A percentile compares a stretch with the other conserved stretches of the same genome.
Evolutionary conservation across 2,329 filamentous ascomycete genomes (phyloP).

Genomic region (Colletotrichum lentis): DNA sequence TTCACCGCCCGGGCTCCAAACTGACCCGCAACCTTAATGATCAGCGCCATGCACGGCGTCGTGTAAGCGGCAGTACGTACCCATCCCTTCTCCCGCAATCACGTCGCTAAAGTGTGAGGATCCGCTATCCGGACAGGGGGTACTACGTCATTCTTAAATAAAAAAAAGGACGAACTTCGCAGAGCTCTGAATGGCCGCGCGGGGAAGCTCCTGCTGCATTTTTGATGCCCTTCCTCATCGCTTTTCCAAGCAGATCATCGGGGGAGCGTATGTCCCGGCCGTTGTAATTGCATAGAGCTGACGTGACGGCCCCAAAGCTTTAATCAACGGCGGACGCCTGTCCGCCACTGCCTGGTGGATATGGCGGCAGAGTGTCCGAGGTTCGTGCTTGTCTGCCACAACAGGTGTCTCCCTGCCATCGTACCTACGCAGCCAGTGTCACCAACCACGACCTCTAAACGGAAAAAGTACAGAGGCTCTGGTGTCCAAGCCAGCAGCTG

Average conservation of each 20-base stretch:
- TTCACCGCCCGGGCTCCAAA: slow-evolving; percentile 34
- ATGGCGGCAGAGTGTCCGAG: background rate
- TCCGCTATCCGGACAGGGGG: slow-evolving; percentile 25
- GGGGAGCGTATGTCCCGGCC: slow-evolving; percentile 22
- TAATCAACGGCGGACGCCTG: background rate
- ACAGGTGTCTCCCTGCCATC: background rate
- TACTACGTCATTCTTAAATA: slow-evolving; percentile 36
- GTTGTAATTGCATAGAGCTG: slow-evolving; percentile 32
- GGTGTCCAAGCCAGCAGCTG: background rate
- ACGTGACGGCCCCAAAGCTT: slow-evolving; percentile 28
- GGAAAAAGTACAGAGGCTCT: background rate
- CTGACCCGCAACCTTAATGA: slow-evolving; percentile 37
- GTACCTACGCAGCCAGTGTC: background rate
- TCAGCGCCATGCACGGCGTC: slow-evolving; percentile 30
- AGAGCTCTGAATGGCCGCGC: slow-evolving; percentile 37
- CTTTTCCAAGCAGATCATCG: slow-evolving; percentile 35
- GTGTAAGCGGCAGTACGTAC: slow-evolving; percentile 18
- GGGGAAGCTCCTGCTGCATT: slow-evolving; percentile 11
- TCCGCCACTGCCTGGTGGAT: background rate
- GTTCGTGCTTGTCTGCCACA: background rate
- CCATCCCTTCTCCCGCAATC: background rate
- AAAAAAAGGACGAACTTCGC: slow-evolving; percentile 20
- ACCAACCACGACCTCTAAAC: background rate
- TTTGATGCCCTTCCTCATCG: slow-evolving; percentile 31
- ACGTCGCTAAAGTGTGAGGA: background rate